Conservation (phyloP, 2,329 filamentous ascomycete genomes). For the Scorias spongiosa region DNA sequence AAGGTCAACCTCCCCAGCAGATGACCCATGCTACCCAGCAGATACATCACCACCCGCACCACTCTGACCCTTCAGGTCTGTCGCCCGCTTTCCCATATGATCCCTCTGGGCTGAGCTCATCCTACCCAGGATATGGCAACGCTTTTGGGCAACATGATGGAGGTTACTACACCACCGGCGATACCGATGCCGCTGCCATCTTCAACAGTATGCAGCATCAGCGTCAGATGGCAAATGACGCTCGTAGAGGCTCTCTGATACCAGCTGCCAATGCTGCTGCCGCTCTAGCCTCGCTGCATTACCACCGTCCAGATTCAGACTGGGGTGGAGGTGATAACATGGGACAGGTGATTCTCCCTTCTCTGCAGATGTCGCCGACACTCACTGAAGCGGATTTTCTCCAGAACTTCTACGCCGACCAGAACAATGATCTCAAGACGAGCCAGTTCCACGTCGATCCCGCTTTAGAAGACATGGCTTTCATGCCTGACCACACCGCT, state of each 20-base stretch:
- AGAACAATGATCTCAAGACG: constrained; percentile 21
- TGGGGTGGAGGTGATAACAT: constrained; percentile 48
- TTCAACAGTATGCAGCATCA: constrained; percentile 44
- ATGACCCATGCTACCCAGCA: constrained; percentile 15
- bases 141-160: constrained; percentile 27
- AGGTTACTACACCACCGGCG: constrained; percentile 30
- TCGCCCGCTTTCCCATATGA: constrained; percentile 20
- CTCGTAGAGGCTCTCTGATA: constrained; percentile 45
- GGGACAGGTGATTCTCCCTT: constrained; percentile 20
- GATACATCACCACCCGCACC: constrained; percentile 11
- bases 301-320: constrained; percentile 59
- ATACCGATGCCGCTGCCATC: constrained; percentile 40
- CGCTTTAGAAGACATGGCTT: constrained; percentile 55
- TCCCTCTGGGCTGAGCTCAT: constrained; percentile 16
- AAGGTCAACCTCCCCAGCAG: constrained; percentile 12
- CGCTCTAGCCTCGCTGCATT: constrained; percentile 71
- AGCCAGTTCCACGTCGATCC: constrained; percentile 18
- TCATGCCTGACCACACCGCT: constrained; percentile 25
- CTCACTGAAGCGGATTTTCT: constrained; percentile 22
- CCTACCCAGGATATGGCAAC: constrained; percentile 18
- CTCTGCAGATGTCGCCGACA: constrained; percentile 19
- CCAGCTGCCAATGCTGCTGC: constrained; percentile 67
- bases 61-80: constrained; percentile 23
- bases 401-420: constrained; percentile 27
- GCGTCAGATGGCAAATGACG: constrained; percentile 54